A percentile compares a stretch with the other conserved stretches of the same genome.
Conservation (phyloP, 1,284 basidiomycete genomes). For the Rhizoctonia solani region DNA sequence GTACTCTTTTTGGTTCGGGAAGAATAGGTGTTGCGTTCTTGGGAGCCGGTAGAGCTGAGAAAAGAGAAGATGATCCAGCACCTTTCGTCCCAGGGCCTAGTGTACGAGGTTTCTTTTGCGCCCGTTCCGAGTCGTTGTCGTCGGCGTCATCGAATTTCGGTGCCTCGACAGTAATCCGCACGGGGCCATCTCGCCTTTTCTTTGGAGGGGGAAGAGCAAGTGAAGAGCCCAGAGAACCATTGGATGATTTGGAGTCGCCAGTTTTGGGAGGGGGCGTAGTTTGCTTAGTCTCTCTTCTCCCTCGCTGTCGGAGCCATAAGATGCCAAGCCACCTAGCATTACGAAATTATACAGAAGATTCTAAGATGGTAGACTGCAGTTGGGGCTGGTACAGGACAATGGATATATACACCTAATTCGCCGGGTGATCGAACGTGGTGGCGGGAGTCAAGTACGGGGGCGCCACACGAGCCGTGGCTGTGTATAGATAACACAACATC, state of each 20-base stretch:
- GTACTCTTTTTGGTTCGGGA: constrained; percentile 56
- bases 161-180: constrained; percentile 72
- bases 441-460: background rate
- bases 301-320: constrained; percentile 70
- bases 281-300: constrained; percentile 54
- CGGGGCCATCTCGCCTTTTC: constrained; percentile 51
- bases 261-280: constrained; percentile 46
- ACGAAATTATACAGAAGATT: background rate
- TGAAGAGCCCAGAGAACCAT: constrained; percentile 36
- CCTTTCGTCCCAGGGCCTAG: constrained; percentile 45
- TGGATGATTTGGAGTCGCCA: constrained; percentile 42
- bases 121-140: constrained; percentile 52
- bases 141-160: constrained; percentile 58
- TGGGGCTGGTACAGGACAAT: background rate
- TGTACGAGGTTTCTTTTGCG: constrained; percentile 58
- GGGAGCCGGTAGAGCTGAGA: constrained; percentile 76
- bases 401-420: background rate
- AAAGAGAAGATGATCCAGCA: constrained; percentile 64
- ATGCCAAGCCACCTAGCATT: constrained; percentile 71
- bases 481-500: background rate
- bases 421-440: too few species aligned
- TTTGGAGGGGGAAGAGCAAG: constrained; percentile 47
- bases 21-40: constrained; percentile 55
- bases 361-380: background rate
- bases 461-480: constrained; percentile 6